A percentile compares a stretch with the other conserved stretches of the same genome.
Evolutionary conservation across 331 rosid genomes (phyloP).

Genomic region (Prunus yedoensis): DNA sequence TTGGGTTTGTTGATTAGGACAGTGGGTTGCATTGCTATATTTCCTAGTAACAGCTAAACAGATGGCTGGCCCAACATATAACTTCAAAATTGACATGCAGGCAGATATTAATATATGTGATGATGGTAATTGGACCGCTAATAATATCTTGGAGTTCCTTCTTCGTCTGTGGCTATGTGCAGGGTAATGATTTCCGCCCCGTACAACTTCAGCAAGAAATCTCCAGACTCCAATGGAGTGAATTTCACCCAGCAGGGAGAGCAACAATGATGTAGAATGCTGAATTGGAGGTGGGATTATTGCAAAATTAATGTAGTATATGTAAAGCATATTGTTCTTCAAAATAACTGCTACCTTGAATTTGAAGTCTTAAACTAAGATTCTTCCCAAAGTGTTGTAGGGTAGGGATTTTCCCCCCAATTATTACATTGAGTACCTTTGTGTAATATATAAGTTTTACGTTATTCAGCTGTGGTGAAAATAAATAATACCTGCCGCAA

Average conservation of each 20-base stretch:
- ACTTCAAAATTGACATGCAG: not conserved
- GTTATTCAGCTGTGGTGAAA: not conserved
- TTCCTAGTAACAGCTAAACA: constrained; percentile 2
- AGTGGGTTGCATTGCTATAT: not conserved
- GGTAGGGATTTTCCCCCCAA: constrained; percentile 18
- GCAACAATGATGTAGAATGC: constrained; percentile 4
- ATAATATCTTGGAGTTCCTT: constrained; percentile 17
- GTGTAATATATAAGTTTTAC: constrained; percentile 8
- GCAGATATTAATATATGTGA: not conserved
- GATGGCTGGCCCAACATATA: not conserved
- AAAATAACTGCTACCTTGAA: constrained; percentile 14
- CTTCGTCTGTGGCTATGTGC: constrained; percentile 17
- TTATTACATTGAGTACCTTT: constrained; percentile 13
- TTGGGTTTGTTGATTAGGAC: not conserved
- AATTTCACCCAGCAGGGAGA: constrained; percentile 37
- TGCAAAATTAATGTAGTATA: constrained; percentile 29
- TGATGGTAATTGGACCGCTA: not conserved
- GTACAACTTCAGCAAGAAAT: constrained; percentile 59
- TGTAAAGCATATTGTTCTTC: constrained; percentile 22
- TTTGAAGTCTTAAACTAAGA: constrained; percentile 13
- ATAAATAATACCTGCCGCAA: not conserved
- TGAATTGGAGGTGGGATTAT: constrained; percentile 17
- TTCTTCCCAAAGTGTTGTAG: constrained; percentile 18
- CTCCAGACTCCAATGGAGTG: constrained; percentile 52
- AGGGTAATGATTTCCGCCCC: constrained; percentile 83